Conservation (phyloP, 108 stramenopile species). For the Cylindrotheca closterium region DNA sequence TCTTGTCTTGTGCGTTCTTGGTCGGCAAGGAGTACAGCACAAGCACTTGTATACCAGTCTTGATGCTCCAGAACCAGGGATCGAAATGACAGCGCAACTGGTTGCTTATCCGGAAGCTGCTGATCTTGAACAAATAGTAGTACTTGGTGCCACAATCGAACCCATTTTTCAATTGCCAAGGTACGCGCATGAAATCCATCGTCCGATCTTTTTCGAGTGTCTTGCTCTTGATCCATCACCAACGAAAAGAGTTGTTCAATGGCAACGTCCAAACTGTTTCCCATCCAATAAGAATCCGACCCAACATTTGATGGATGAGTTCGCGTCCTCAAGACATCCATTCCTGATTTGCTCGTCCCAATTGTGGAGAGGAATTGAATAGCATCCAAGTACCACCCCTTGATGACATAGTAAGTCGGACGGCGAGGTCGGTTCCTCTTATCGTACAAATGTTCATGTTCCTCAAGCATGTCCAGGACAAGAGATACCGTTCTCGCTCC, state of each 20-base stretch:
- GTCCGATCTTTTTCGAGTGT: background rate
- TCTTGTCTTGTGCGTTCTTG: constrained; percentile 17
- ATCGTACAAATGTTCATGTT: background rate
- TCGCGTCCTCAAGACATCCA: constrained; percentile 20
- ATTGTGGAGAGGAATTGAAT: constrained; percentile 13
- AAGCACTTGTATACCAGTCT: constrained; percentile 24
- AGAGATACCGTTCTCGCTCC: constrained; percentile 11
- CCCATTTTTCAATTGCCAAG: constrained; percentile 17
- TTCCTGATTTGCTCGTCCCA: constrained; percentile 16
- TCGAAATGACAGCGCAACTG: constrained; percentile 15
- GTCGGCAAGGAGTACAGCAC: constrained; percentile 19
- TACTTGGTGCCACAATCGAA: constrained; percentile 28
- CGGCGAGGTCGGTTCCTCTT: background rate
- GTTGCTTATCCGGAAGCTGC: background rate
- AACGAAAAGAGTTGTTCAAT: constrained; percentile 19
- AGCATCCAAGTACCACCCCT: constrained; percentile 12
- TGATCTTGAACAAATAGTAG: constrained; percentile 13
- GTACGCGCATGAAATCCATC: background rate
- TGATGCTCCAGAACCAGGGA: constrained; percentile 16
- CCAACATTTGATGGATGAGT: background rate
- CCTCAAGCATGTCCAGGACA: constrained; percentile 29
- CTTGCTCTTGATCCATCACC: background rate
- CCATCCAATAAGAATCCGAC: constrained; percentile 3
- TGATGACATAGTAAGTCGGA: background rate
- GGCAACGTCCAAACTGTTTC: constrained; percentile 23